Conservation (phyloP, 129 eudicot species). For the Saposhnikovia divaricata region DNA sequence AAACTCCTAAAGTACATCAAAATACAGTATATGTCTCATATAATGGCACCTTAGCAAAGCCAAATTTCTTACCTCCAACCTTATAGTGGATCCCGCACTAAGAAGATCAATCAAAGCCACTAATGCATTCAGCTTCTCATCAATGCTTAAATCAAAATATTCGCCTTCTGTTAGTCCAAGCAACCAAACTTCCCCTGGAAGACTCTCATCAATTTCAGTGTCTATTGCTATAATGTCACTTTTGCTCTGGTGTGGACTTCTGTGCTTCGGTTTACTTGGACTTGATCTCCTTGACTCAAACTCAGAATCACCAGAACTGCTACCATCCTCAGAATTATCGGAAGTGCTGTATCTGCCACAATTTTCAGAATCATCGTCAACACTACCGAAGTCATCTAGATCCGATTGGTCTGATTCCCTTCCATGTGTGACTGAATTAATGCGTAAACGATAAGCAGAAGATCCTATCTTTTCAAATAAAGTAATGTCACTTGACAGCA, state of each 20-base stretch:
- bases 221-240: slow-evolving; percentile 19
- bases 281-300: slow-evolving; percentile 30
- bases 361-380: slow-evolving; percentile 50
- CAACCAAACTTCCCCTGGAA: slow-evolving; percentile 86
- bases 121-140: slow-evolving; percentile 77
- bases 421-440: slow-evolving; percentile 30
- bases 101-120: slow-evolving; percentile 70
- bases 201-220: slow-evolving; percentile 89
- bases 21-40: neutral
- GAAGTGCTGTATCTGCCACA: slow-evolving; percentile 21
- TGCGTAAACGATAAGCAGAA: slow-evolving; percentile 71
- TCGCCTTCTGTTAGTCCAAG: slow-evolving; percentile 86
- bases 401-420: slow-evolving; percentile 56
- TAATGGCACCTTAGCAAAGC: neutral
- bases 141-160: slow-evolving; percentile 77
- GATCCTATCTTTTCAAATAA: slow-evolving; percentile 81
- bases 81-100: slow-evolving; percentile 62
- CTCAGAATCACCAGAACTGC: slow-evolving; percentile 34
- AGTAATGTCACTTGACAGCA: slow-evolving; percentile 82
- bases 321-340: too few relatives aligned
- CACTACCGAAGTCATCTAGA: slow-evolving; percentile 67
- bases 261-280: slow-evolving; percentile 21
- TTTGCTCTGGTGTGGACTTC: slow-evolving; percentile 17
- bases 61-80: slow-evolving; percentile 48
- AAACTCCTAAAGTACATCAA: too few relatives aligned